phyloP scores from a whole-genome alignment of 257 asterid species.

The Haberlea rhodopensis region DNA sequence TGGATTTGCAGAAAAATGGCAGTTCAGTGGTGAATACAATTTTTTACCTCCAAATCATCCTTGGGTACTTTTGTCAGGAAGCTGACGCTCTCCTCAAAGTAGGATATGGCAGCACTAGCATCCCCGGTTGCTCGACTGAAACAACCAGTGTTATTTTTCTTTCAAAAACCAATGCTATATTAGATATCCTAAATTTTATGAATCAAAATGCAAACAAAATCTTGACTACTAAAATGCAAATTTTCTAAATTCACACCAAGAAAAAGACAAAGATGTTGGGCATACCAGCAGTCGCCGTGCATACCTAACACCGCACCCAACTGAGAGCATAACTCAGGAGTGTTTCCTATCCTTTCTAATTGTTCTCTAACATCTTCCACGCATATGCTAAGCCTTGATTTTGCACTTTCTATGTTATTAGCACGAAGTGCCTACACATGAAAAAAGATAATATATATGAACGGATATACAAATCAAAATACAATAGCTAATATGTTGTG shows the following conservation, averaged over 20 bases:
- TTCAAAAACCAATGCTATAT: neutral
- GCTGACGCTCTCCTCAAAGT: constrained; percentile 82
- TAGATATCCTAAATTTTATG: neutral
- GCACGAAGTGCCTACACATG: constrained; percentile 83
- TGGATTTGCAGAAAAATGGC: constrained; percentile 2
- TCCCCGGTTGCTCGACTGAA: constrained; percentile 84
- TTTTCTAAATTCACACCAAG: neutral
- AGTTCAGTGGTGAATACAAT: constrained; percentile 10
- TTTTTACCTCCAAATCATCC: constrained; percentile 73
- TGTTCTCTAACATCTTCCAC: constrained; percentile 90
- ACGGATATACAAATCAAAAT: neutral
- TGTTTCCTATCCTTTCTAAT: constrained; percentile 62
- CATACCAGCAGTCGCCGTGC: constrained; percentile 98
- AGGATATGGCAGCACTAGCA: constrained; percentile 70
- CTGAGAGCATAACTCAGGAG: constrained; percentile 90
- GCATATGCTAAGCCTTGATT: constrained; percentile 77
- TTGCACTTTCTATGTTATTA: constrained; percentile 84
- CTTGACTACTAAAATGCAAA: neutral
- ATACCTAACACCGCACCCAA: constrained; percentile 94
- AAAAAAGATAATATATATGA: constrained; percentile 22
- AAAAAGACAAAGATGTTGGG: constrained; percentile 20
- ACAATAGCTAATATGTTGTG: neutral
- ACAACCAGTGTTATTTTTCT: constrained; percentile 19
- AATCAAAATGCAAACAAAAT: neutral
- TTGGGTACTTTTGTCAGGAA: constrained; percentile 70